Conservation (phyloP, 2,329 filamentous ascomycete species). For the Saccharata proteae region DNA sequence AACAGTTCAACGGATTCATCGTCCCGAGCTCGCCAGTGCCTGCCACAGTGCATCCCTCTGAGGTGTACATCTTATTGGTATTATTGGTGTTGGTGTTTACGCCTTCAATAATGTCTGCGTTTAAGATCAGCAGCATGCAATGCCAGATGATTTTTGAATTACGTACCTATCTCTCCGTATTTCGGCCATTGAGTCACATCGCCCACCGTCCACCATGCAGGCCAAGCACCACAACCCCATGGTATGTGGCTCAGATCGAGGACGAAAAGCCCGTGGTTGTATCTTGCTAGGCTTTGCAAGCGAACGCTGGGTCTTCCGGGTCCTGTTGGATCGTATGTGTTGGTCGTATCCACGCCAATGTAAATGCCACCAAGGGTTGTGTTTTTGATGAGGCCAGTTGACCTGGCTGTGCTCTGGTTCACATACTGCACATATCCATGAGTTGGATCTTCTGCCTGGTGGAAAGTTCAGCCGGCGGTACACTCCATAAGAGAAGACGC, state of each 20-base stretch:
- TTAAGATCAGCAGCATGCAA: background rate
- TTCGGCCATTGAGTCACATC: conserved; percentile 13
- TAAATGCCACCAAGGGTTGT: conserved; percentile 10
- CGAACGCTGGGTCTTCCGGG: conserved; percentile 21
- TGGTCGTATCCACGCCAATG: conserved; percentile 22
- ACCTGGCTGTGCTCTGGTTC: conserved; percentile 21
- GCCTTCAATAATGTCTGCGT: conserved; percentile 12
- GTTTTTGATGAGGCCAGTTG: conserved; percentile 18
- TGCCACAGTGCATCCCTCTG: conserved; percentile 12
- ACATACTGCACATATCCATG: conserved; percentile 29
- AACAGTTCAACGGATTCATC: conserved; percentile 13
- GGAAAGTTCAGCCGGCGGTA: too few relatives aligned
- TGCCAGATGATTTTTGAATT: background rate
- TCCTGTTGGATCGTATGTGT: conserved; percentile 29
- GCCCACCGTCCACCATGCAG: conserved; percentile 28
- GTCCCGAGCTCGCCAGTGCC: conserved; percentile 10
- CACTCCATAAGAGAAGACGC: background rate
- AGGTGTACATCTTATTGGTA: conserved; percentile 7
- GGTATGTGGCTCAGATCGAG: conserved; percentile 27
- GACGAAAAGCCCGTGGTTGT: conserved; percentile 27
- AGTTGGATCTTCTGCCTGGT: conserved; percentile 17
- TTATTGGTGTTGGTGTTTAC: conserved; percentile 14
- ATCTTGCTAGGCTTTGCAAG: conserved; percentile 23
- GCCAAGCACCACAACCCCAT: conserved; percentile 23
- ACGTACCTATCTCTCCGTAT: conserved; percentile 16